Percentiles rank a stretch among this genome's conserved stretches.
Conservation (phyloP, 2,329 filamentous ascomycete genomes). For the Trichoderma oligosporum region DNA sequence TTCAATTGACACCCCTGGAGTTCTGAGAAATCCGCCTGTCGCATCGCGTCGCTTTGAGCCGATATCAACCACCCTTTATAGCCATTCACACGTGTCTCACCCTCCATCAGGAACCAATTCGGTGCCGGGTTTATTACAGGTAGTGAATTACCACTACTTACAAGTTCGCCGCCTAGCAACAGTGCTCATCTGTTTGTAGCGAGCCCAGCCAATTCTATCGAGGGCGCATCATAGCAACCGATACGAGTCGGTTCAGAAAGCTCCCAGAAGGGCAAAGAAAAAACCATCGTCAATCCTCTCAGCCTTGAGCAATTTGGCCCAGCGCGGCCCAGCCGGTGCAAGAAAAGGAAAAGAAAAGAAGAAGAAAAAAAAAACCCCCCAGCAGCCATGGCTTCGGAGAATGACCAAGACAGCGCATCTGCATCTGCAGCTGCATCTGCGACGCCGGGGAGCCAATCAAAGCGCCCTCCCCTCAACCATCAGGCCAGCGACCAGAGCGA, state of each 20-base stretch:
- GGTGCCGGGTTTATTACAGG: background rate
- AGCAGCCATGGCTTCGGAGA: constrained; percentile 41
- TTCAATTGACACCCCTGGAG: constrained; percentile 19
- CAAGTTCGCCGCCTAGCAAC: constrained; percentile 5
- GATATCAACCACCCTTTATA: constrained; percentile 18
- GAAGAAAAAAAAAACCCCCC: too few relatives aligned
- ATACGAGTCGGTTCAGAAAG: background rate
- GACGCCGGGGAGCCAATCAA: constrained; percentile 53
- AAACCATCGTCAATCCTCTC: background rate
- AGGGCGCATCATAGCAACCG: constrained; percentile 7
- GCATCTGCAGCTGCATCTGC: constrained; percentile 19
- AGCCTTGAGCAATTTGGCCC: background rate
- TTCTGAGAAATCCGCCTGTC: constrained; percentile 6
- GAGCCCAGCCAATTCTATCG: background rate
- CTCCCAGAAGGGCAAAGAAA: background rate
- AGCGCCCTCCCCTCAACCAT: constrained; percentile 42
- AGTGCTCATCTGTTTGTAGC: background rate
- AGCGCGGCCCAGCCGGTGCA: constrained; percentile 7
- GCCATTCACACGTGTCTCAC: constrained; percentile 23
- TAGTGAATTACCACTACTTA: too few relatives aligned
- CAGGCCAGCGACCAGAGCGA: constrained; percentile 35
- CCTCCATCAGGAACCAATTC: constrained; percentile 13
- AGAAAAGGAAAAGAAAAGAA: too few relatives aligned
- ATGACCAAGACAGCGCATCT: constrained; percentile 46
- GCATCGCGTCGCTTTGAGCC: constrained; percentile 20